Base-by-base conservation (phyloP, 208 protist species). In the Trypanosoma cruzi region DNA sequence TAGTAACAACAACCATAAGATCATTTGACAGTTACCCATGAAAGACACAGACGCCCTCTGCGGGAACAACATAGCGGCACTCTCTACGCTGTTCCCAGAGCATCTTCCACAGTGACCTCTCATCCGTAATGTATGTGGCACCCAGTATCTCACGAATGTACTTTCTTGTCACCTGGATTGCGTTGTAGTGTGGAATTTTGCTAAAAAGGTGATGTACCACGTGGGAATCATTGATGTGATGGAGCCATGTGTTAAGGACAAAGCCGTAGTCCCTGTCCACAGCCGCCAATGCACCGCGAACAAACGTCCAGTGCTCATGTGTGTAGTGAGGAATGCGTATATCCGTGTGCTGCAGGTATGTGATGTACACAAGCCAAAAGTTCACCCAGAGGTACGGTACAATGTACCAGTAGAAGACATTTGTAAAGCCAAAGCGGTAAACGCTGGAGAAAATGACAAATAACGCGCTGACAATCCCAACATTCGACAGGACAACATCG, bases 221-320 rank as follows among this genome's bases (percentile, higher is more conserved):
- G 79, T 98, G 96, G 4, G 95, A 97, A 75, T 96, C 87, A 60
- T 90, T 88, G 75, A 98, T 98, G 86, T 98, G 92, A 81, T 98
- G 96, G 24, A 92, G 75, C 84, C 86, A 87, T 24, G 24, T 48
- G 80, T 98, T 95, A n/a, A 98, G 32, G 1, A 88, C 26, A 24
- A n/a, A 72, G 54, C 94, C 94, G 64, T 90, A 94, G 70, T 95
- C 84, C 46, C 97, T 88, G 62, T 98, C 97, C 13, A 98, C 85
- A 7, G 95, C 95, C 36, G 86, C 80, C 32, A 98, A 73, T 26
- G 94, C 95, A 40, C 97, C 97, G n/a, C 90, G 86, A 13, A 92
- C 79, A 83, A 96, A 98, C n/a, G 84, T 98, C 92, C 94, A 98
- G 55, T 98, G 76, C 42, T 91, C 83, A 36, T 84, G 75, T 52